phyloP scores from a whole-genome alignment of 495 filamentous ascomycete genomes.

The Articulospora tetracladia region DNA sequence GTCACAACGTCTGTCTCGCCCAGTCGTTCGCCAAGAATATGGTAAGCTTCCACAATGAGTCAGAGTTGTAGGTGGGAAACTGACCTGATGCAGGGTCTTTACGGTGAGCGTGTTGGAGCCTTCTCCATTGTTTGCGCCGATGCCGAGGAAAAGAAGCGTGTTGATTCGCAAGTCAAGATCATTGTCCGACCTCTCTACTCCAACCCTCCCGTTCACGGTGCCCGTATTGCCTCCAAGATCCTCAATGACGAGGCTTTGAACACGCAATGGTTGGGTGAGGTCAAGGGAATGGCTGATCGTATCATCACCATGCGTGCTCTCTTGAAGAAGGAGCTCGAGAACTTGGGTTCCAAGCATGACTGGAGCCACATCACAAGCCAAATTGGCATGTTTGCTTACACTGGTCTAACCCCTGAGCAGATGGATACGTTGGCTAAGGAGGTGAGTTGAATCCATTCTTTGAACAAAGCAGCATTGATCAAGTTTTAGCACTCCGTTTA shows the following conservation, averaged over 20 bases:
- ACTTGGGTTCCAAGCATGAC: constrained; percentile 89
- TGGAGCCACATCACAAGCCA: constrained; percentile 98
- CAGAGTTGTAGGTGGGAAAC: constrained; percentile 30
- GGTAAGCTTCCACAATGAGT: constrained; percentile 42
- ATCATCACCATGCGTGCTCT: constrained; percentile 97
- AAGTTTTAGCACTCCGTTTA: constrained; percentile 87
- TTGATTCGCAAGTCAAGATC: constrained; percentile 98
- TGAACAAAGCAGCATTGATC: background rate
- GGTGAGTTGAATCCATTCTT: constrained; percentile 37
- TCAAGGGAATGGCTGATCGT: constrained; percentile 98
- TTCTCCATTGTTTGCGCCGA: constrained; percentile 88
- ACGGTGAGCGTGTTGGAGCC: constrained; percentile 95
- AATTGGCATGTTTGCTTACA: constrained; percentile 99
- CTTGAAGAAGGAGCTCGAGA: constrained; percentile 89
- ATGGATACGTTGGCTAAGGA: constrained; percentile 92
- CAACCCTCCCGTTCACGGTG: constrained; percentile 94
- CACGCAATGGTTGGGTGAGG: constrained; percentile 91
- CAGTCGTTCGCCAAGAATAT: constrained; percentile 99
- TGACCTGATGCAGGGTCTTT: constrained; percentile 62
- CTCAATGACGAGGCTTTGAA: constrained; percentile 84
- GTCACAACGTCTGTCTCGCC: constrained; percentile 82
- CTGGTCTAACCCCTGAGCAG: constrained; percentile 85
- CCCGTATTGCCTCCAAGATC: constrained; percentile 89
- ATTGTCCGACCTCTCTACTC: constrained; percentile 96
- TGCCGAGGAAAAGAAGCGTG: constrained; percentile 88